Evolutionary conservation across 768 basidiomycete species (phyloP), one percentile per base, ranked within the genome.

Genomic region (Leccinum rimulosum): DNA sequence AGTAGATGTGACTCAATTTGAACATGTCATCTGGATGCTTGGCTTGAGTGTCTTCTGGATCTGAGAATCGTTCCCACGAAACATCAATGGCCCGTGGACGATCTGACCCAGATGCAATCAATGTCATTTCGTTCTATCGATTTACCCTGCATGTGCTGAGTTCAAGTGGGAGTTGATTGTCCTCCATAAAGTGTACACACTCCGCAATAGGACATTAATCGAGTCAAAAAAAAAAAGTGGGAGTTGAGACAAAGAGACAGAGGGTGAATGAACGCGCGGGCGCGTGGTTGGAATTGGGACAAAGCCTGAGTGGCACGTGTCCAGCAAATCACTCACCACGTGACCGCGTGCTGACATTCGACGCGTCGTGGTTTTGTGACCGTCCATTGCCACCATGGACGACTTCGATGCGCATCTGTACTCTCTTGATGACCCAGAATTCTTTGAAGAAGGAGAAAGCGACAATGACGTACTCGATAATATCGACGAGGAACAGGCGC

Each of bases 401-500:
- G 62, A 70, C 58, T 68, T 64, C 59, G 68, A 68, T 43, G 68
- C 63, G 53, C 61, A 49, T 35, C 47, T 70, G 40, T 62, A 61
- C 53, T 67, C 68, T 3, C 59, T 70, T 15, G 68, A 69, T 22
- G 65, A 62, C n/a, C 6, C n/a, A 7, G 61, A 68, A 6, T 10
- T 12, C 8, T 10, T 19, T 5, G 51, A 58, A 38, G 61, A 60
- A 17, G 45, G 27, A 5, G 57, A 61, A 55, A 68, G 62, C 1
- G 68, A 69, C 0, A 69, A 64, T 15, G 68, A 69, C 10, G 57
- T 68, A 1, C 50, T 68, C 30, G 68, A 68, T 11, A 59, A 70
- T n/a, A 60, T 68, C 17, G 56, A 70, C 27, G 68, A 69, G 17
- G 62, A 67, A 3, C 56, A 59, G 47, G 50, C 9, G 2, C 47